These are phyloP conservation scores for Herpetomonas samuelpessoai DNA, from an alignment of 208 protist genomes.

Conservation along the genomic window DNA sequence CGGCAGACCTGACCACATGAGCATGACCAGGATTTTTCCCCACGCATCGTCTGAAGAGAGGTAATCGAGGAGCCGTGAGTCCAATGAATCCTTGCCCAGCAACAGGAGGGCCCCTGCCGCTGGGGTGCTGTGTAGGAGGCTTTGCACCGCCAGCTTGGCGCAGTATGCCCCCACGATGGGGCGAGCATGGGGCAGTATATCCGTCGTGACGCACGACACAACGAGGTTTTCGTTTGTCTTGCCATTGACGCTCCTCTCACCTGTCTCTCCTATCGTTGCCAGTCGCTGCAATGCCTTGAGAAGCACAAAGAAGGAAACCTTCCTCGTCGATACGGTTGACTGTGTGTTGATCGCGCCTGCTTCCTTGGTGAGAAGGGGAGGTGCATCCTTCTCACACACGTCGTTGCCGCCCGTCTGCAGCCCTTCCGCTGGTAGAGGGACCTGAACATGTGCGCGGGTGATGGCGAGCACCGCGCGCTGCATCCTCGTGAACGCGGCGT, in stretches of 20 bases:
- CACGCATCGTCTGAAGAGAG: conserved; percentile 30
- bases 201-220: not conserved
- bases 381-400: too few relatives aligned
- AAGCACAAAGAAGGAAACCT: conserved; percentile 35
- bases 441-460: not conserved
- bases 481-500: too few relatives aligned
- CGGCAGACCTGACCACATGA: conserved; percentile 61
- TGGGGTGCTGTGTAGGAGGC: conserved; percentile 36
- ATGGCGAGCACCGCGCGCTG: not conserved
- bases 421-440: too few relatives aligned
- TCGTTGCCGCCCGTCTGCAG: too few relatives aligned
- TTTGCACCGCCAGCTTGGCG: conserved; percentile 20
- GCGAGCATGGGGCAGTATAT: conserved; percentile 1
- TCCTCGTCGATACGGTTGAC: too few relatives aligned
- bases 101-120: conserved; percentile 31
- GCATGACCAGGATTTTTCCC: conserved; percentile 30
- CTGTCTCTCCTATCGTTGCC: conserved; percentile 15
- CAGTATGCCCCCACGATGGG: conserved; percentile 14
- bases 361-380: too few relatives aligned
- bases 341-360: too few relatives aligned
- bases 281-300: conserved; percentile 23
- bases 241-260: not conserved
- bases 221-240: not conserved
- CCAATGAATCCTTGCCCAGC: conserved; percentile 17
- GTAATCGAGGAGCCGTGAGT: too few relatives aligned